Evolutionary conservation across 768 basidiomycete genomes (phyloP), one percentile per base, ranked within the genome.

Genomic region (Psilocybe azurescens): DNA sequence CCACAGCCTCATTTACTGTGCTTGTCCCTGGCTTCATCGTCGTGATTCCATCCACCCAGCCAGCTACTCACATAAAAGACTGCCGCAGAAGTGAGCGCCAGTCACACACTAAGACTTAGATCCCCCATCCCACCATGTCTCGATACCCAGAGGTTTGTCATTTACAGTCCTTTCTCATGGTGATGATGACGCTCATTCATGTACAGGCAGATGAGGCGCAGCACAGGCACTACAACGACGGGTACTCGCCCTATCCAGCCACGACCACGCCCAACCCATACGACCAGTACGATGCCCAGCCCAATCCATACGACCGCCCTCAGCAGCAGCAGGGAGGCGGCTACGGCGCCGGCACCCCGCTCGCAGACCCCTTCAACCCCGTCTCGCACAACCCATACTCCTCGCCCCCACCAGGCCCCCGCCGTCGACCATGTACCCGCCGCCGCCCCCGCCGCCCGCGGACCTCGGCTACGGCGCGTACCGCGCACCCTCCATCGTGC

Each of bases 171-270:
- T 41, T 33, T 38, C 41, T 39, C 29, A 2, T 1, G 8, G 14
- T 29, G 36, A 39, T 5, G n/a, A 36, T 46, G 28, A 9, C 28
- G 7, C 32, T 52, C 39, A 58, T 46, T 24, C 48, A 52, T 29
- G 18, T 48, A 16, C 53, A 90, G 86, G 82, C 86, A 3, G 87
- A 91, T 72, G 87, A 90, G 72, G 85, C 79, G 13, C 88, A 89
- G 65, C 81, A 76, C 16, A 74, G 83, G 30, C 83, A 82, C 59
- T 89, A 90, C 73, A 89, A 89, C 68, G 89, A 91, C 61, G 87
- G 88, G 0, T 87, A 87, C 72, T 78, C 76, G 62, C 81, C 84
- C 7, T 86, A 89, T 64, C 68, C 75, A 54, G 62, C 74, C 29
- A 67, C 70, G 33, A 65, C 61, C n/a, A 67, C 74, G 29, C 70